Base-by-base conservation (phyloP, 768 basidiomycete genomes). In the Suillus clintonianus region DNA sequence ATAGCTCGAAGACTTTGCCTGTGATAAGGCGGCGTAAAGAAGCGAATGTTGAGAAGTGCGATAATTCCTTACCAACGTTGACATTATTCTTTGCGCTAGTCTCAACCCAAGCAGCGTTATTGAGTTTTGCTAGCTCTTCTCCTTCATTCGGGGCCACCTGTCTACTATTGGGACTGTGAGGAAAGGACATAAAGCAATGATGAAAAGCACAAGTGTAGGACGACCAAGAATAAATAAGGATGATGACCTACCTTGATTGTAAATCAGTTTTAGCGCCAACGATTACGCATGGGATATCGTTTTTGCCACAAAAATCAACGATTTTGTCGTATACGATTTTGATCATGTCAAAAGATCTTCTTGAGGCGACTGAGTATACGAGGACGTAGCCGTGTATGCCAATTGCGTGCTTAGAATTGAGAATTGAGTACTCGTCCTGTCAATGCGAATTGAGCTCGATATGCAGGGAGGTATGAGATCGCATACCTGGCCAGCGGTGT, bases 361-460 rank as follows among this genome's bases (percentile, higher is more conserved):
- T 83, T 22, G 91, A 93, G 5, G 93, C 85, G 77, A 99, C 94
- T 4, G 93, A 93, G 81, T 98, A 99, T 51, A 98, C 96, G 70
- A 99, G 88, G 71, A 99, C 86, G 76, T 92, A 99, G 72, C 97
- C 97, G 72, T 99, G 96, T 70, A 97, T 94, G 59, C 97, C 97
- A 70, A 98, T 94, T 45, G 95, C 95, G 72, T 98, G 93, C 75
- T 95, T 94, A 32, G 92, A 85, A 68, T 94, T 94, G 67, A 99
- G 86, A 62, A 96, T 92, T 22, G 94, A 92, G 80, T 92, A 98
- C 77, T 99, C 97, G 72, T 99, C 97, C 95, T 95, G 74, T 70
- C 10, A 57, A 42, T 11, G 17, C 55, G 62, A 62, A 32, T 34
- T 36, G 17, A 64, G 58, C 53, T 63, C 30, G 55, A 64, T 66